Conservation (phyloP, 2,329 filamentous ascomycete species). For the Fusarium acutatum region DNA sequence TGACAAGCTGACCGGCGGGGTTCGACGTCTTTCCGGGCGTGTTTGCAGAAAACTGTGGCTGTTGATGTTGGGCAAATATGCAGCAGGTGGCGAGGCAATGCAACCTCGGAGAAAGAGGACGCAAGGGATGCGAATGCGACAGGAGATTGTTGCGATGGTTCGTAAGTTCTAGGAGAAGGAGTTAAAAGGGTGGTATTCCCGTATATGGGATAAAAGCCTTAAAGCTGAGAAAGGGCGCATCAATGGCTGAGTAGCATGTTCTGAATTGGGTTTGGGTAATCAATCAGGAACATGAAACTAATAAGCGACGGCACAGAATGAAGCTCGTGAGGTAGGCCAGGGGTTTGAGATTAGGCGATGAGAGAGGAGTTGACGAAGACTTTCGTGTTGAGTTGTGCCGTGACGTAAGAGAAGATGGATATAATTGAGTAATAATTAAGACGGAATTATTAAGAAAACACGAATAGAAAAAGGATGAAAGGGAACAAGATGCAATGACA, state of each 20-base stretch:
- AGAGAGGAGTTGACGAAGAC: background rate
- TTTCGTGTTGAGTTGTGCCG: background rate
- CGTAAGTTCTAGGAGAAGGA: background rate
- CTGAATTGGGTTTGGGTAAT: conserved; percentile 18
- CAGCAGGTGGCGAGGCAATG: conserved; percentile 26
- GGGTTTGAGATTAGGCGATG: background rate
- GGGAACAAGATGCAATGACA: background rate
- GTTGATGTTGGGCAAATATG: conserved; percentile 14
- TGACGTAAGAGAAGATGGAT: background rate
- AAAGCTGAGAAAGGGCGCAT: conserved; percentile 30
- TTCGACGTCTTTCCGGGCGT: conserved; percentile 19
- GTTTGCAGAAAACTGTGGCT: conserved; percentile 25
- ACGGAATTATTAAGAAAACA: background rate
- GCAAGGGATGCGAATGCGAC: conserved; percentile 29
- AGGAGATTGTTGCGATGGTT: conserved; percentile 12
- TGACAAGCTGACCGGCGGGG: conserved; percentile 36
- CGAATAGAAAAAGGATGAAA: background rate
- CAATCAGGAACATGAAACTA: conserved; percentile 33
- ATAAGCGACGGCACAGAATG: conserved; percentile 8
- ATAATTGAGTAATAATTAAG: background rate
- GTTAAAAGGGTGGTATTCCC: conserved; percentile 1
- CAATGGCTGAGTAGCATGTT: conserved; percentile 33
- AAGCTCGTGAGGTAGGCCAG: background rate
- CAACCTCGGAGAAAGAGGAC: conserved; percentile 14
- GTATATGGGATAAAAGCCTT: conserved; percentile 1